Evolutionary conservation across 768 basidiomycete genomes (phyloP), one percentile per base, ranked within the genome.

Genomic region (Pulveroboletus frians): DNA sequence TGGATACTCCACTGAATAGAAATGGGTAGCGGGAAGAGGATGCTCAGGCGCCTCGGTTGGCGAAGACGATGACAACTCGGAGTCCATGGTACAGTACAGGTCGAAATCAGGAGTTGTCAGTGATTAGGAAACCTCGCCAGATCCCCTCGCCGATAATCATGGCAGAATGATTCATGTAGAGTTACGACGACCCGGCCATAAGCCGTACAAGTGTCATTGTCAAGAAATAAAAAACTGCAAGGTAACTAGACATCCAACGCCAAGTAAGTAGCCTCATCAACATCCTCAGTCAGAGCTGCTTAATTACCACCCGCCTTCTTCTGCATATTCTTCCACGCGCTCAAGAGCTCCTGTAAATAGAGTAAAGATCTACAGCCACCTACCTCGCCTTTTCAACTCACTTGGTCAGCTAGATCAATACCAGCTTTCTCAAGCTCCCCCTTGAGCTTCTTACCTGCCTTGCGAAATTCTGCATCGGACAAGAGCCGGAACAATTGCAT

Each of bases 1-100:
- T 7, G 92, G 92, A 70, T 92, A 95, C 66, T 96, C 93, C 52
- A 95, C 73, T 5, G 90, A 85, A 62, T 86, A 87, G 63, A 84
- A 87, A 27, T 80, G 73, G 5, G 74, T 71, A 30, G 76, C 71
- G 18, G 84, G 80, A 2, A 91, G 70, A 2, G 76, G 69, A 17
- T 45, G 66, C 34, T 72, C 67, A 14, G 66, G 69, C 0, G 76
- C 76, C 32, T 61, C 54, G n/a, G 49, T 43, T 31, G 62, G 52
- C 9, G 51, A 42, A 9, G 58, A 50, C 3, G 53, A 31, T 3
- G 51, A 26, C 38, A 55, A 55, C 30, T 45, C 31, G 4, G 14
- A 15, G 48, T 54, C 38, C 58, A 61, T 63, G 15, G n/a, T 6
- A 31, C 9, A 5, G 18, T 21, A 15, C 11, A 26, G 23, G 23